phyloP scores from a whole-genome alignment of 805 yeast species.

The Brettanomyces naardenensis region DNA sequence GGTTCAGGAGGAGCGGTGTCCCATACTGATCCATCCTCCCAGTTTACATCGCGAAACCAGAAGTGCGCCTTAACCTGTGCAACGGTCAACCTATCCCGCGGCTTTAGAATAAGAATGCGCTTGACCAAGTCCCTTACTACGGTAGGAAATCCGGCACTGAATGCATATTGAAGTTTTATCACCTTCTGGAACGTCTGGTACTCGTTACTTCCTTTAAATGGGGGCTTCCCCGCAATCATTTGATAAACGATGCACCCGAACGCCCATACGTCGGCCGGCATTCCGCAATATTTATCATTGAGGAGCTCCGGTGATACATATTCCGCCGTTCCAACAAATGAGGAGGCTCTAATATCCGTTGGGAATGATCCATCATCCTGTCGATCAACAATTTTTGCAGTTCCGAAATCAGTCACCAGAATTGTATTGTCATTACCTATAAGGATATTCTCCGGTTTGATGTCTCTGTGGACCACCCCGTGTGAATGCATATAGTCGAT shows the following conservation, averaged over 20 bases:
- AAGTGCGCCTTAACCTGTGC: slow-evolving; percentile 52
- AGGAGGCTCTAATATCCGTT: slow-evolving; percentile 58
- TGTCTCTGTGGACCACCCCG: slow-evolving; percentile 76
- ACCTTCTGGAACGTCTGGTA: slow-evolving; percentile 77
- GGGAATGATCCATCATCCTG: slow-evolving; percentile 47
- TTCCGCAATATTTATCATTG: slow-evolving; percentile 62
- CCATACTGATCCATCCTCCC: slow-evolving; percentile 56
- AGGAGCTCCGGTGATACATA: slow-evolving; percentile 76
- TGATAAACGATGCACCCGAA: slow-evolving; percentile 53
- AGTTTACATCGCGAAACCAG: slow-evolving; percentile 51
- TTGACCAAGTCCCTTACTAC: slow-evolving; percentile 66
- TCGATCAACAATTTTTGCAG: slow-evolving; percentile 65
- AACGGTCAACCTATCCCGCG: slow-evolving; percentile 54
- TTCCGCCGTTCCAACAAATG: slow-evolving; percentile 84
- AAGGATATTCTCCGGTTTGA: slow-evolving; percentile 76
- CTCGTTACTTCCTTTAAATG: slow-evolving; percentile 78
- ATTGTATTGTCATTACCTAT: slow-evolving; percentile 53
- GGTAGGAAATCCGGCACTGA: slow-evolving; percentile 78
- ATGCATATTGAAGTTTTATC: slow-evolving; percentile 72
- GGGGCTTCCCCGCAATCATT: slow-evolving; percentile 64
- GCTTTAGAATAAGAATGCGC: slow-evolving; percentile 55
- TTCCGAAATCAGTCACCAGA: slow-evolving; percentile 78
- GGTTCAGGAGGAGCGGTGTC: slow-evolving; percentile 46
- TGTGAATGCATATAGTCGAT: slow-evolving; percentile 61
- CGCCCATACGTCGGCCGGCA: slow-evolving; percentile 56